Conservation (phyloP, 2,329 filamentous ascomycete species). For the Fusarium poae region DNA sequence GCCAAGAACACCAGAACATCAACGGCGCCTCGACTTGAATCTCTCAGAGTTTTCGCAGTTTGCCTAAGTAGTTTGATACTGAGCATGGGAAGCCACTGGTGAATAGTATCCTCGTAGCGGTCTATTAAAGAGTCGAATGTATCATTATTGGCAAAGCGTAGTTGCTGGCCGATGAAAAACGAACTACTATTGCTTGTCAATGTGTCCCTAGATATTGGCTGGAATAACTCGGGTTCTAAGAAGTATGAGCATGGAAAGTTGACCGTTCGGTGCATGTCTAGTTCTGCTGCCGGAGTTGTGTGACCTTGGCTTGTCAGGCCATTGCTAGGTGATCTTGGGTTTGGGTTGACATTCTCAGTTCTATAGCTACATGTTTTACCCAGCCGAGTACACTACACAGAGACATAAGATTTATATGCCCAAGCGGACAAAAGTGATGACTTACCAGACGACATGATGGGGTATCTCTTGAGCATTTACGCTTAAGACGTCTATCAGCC, state of each 20-base stretch:
- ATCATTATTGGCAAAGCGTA: too few relatives aligned
- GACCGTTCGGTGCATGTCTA: neutral
- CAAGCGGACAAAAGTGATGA: too few relatives aligned
- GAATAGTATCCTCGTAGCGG: neutral
- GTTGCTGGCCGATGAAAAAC: neutral
- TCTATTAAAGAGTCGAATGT: neutral
- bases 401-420: too few relatives aligned
- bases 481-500: neutral
- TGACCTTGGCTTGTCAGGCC: neutral
- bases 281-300: neutral
- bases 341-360: too few relatives aligned
- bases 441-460: constrained; percentile 1
- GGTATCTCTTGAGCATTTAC: constrained; percentile 4
- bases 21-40: neutral
- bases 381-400: neutral
- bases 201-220: rapidly evolving
- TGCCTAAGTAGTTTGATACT: neutral
- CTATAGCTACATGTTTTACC: neutral
- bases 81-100: neutral
- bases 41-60: too few relatives aligned
- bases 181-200: neutral
- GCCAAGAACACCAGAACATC: too few relatives aligned
- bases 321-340: too few relatives aligned
- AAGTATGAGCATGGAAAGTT: neutral
- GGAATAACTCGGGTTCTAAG: neutral